Percentiles rank a stretch among this genome's conserved stretches.
Conservation (phyloP, 805 yeast species). For the Novakomyces olei region DNA sequence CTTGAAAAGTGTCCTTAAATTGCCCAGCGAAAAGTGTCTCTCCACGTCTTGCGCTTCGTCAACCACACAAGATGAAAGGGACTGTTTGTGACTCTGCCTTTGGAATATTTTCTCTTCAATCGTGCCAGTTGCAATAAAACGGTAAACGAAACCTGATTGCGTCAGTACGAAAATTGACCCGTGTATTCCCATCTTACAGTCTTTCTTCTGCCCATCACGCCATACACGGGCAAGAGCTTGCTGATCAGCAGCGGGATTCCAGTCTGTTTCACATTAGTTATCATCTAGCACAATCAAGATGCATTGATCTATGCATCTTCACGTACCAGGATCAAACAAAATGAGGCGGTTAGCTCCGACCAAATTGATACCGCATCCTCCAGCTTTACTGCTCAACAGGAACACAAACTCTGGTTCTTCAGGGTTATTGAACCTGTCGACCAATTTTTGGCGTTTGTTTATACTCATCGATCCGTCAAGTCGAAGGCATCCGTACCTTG, state of each 20-base stretch:
- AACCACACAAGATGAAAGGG: constrained; percentile 84
- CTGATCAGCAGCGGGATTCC: constrained; percentile 98
- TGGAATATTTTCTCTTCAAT: constrained; percentile 93
- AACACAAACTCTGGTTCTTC: constrained; percentile 73
- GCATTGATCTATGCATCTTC: neutral
- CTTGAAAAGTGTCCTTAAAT: constrained; percentile 50
- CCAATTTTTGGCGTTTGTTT: constrained; percentile 78
- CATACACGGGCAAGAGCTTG: constrained; percentile 95
- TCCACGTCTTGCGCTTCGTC: constrained; percentile 94
- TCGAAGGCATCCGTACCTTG: constrained; percentile 51
- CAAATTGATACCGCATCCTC: constrained; percentile 94
- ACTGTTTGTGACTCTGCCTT: constrained; percentile 82
- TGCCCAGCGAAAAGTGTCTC: constrained; percentile 66
- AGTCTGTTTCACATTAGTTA: too few species aligned
- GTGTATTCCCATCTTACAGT: too few species aligned
- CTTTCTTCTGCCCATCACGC: constrained; percentile 98
- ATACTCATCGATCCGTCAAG: constrained; percentile 86
- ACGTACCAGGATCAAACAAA: constrained; percentile 48
- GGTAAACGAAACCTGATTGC: constrained; percentile 69
- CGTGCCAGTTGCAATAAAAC: constrained; percentile 85
- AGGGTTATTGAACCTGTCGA: constrained; percentile 79
- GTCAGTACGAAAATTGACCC: too few species aligned
- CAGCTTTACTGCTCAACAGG: constrained; percentile 81
- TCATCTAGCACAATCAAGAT: constrained; percentile 14
- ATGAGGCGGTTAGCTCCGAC: constrained; percentile 88